These are phyloP conservation scores for Serendipita sp. DNA, from an alignment of 768 basidiomycete genomes.

Conservation along the genomic window DNA sequence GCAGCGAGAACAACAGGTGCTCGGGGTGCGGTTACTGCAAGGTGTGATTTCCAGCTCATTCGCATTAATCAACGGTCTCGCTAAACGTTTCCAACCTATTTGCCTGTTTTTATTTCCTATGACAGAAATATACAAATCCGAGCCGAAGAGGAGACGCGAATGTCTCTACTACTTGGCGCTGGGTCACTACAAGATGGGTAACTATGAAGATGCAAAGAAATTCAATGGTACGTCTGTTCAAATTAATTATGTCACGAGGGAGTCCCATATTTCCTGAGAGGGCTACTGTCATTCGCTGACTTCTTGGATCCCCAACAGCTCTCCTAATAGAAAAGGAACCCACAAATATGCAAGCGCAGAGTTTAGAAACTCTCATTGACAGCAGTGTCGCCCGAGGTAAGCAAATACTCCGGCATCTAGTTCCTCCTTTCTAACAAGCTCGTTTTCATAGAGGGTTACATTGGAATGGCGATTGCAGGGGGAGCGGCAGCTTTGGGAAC, in stretches of 20 bases:
- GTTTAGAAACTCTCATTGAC: conserved; percentile 72
- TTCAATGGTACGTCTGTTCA: conserved; percentile 64
- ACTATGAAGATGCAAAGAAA: conserved; percentile 78
- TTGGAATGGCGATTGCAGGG: conserved; percentile 91
- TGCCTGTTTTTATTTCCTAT: neutral
- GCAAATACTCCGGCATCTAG: conserved; percentile 11
- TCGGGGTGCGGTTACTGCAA: conserved; percentile 83
- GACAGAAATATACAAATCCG: conserved; percentile 78
- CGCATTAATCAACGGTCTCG: neutral
- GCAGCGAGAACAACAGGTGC: conserved; percentile 65
- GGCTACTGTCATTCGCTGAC: neutral
- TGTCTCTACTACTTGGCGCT: conserved; percentile 93
- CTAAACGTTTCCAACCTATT: neutral
- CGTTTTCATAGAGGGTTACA: conserved; percentile 67
- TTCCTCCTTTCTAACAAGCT: neutral
- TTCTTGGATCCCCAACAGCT: conserved; percentile 26
- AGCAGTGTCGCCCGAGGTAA: conserved; percentile 64
- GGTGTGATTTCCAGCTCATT: conserved; percentile 27
- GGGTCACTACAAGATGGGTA: conserved; percentile 92
- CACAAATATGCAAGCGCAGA: conserved; percentile 80
- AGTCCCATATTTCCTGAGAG: neutral
- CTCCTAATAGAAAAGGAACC: conserved; percentile 85
- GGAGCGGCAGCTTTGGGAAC: conserved; percentile 77
- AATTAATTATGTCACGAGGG: neutral
- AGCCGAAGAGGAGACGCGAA: conserved; percentile 75